A percentile compares a stretch with the other conserved stretches of the same genome.
phyloP scores from a whole-genome alignment of 768 basidiomycete genomes.

The Xerocomellus chrysenteron region DNA sequence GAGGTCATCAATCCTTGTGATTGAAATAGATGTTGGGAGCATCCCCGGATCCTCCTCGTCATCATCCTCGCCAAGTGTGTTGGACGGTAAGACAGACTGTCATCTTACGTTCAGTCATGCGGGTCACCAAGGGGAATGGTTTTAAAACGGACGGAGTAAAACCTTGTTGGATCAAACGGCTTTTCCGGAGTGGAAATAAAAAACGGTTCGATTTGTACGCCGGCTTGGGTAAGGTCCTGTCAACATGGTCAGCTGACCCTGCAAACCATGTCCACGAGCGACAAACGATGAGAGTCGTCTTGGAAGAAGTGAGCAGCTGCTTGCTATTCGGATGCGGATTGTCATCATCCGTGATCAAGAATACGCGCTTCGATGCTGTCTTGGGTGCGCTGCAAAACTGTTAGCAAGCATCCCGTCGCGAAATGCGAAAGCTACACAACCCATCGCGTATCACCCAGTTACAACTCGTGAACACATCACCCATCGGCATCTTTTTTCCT shows the following conservation, averaged over 20 bases:
- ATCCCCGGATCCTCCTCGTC: constrained; percentile 52
- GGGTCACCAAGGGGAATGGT: background rate
- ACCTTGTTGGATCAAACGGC: constrained; percentile 69
- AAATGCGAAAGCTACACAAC: constrained; percentile 42
- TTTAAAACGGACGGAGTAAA: constrained; percentile 64
- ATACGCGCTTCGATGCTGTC: constrained; percentile 88
- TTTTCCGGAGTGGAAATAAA: constrained; percentile 74
- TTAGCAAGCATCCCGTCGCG: background rate
- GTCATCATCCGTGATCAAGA: constrained; percentile 81
- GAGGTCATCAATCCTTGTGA: constrained; percentile 74
- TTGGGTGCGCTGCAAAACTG: constrained; percentile 63
- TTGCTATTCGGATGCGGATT: constrained; percentile 49
- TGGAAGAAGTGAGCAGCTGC: constrained; percentile 65
- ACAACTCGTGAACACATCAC: constrained; percentile 88
- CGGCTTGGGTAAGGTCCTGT: constrained; percentile 80
- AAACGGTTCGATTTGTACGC: constrained; percentile 82
- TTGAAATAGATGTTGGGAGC: constrained; percentile 70
- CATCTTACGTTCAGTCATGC: constrained; percentile 5
- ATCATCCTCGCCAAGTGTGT: constrained; percentile 42
- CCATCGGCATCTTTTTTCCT: constrained; percentile 67
- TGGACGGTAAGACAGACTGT: constrained; percentile 61
- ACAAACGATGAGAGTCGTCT: constrained; percentile 67
- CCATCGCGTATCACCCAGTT: constrained; percentile 88
- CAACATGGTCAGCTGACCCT: background rate
- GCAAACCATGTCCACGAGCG: background rate